Conservation (phyloP, 257 asterid species). For the Capsicum rhomboideum region DNA sequence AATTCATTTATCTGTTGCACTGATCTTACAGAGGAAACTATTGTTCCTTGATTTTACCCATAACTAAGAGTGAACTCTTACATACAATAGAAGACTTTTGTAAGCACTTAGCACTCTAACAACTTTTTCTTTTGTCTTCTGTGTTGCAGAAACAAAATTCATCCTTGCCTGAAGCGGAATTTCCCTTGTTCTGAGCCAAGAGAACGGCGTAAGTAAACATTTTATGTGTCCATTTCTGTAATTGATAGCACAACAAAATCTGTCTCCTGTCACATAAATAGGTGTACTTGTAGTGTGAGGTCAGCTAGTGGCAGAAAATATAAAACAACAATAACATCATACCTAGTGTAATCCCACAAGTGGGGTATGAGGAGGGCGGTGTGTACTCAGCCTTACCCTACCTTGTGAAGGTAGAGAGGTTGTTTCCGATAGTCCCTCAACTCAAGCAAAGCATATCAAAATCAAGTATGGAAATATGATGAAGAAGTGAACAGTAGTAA, state of each 20-base stretch:
- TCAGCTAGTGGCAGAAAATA: background rate
- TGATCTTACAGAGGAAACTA: background rate
- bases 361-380: too few species aligned
- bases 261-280: background rate
- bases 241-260: background rate
- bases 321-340: background rate
- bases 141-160: slow-evolving; percentile 22
- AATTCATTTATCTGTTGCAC: background rate
- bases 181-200: slow-evolving; percentile 50
- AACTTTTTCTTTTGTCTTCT: slow-evolving; percentile 2
- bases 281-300: background rate
- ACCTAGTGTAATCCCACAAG: too few species aligned
- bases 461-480: too few species aligned
- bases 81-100: background rate
- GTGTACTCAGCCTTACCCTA: too few species aligned
- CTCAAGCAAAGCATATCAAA: too few species aligned
- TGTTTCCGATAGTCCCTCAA: too few species aligned
- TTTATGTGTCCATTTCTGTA: background rate
- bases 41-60: background rate
- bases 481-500: background rate
- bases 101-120: background rate
- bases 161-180: slow-evolving; percentile 57
- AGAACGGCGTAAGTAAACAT: slow-evolving; percentile 34
- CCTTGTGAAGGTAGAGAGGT: too few species aligned
- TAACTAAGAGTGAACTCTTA: background rate